Base-by-base conservation (phyloP, 257 asterid genomes). In the Sherardia arvensis region DNA sequence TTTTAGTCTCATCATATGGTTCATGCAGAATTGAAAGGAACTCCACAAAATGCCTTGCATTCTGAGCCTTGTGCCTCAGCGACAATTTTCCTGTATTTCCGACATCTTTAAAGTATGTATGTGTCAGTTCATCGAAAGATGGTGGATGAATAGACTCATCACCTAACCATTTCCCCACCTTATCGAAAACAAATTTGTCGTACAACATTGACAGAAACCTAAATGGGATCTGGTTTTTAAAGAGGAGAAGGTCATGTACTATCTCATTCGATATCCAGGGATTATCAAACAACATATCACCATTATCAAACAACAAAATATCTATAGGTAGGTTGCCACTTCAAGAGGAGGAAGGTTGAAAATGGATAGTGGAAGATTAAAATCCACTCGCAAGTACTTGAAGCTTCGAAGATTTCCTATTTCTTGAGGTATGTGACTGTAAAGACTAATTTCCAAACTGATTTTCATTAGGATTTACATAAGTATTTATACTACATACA, bases 111-210 rank as follows among this genome's bases (percentile, higher is more conserved):
- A 75, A 75, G 68, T 71, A 71, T 25, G 49, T 25, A 20, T 53
- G 73, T 25, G 80, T 71, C 21, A 75, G 74, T 58, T 75, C 73
- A 43, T 43, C 21, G 43, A 75, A 66, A 21, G 69, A 65, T 38
- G 53, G 66, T 0, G 66, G 51, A 22, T 33, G 15, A 38, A 3
- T 18, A 34, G 53, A 9, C 27, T 11, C 22, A 5, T 36, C 20
- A 61, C 38, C 66, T 11, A 36, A 21, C 5, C 40, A 38, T 38
- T 61, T 61, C 11, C 53, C 36, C 53, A 61, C 27, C n/a, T 21
- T 51, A 9, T 1, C 10, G 1, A 2, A n/a, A 15, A 3, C 61
- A 34, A 32, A 53, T 30, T 32, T 45, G 8, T 33, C 8, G 8
- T 53, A 66, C 27, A 66, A 2, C 4, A 22, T 54, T 34, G 7